Conservation (phyloP, 108 stramenopile species). For the Fragilariopsis cylindrus region DNA sequence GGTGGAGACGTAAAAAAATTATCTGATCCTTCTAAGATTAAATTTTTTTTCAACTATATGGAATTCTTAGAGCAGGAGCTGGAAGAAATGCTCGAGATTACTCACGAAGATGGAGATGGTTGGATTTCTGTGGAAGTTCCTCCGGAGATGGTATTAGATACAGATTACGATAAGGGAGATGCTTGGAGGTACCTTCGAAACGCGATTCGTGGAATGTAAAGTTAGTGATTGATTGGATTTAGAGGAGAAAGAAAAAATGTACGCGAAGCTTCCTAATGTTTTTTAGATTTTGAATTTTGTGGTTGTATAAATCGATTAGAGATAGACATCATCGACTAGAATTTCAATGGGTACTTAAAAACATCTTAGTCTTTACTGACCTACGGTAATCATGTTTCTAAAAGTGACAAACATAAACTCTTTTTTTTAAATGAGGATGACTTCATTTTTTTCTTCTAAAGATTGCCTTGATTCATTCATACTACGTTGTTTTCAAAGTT, state of each 20-base stretch:
- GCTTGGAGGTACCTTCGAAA: constrained; percentile 73
- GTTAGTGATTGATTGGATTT: not conserved
- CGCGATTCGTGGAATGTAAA: constrained; percentile 23
- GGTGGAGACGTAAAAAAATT: constrained; percentile 62
- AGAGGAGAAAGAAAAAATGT: not conserved
- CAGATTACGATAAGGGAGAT: constrained; percentile 62
- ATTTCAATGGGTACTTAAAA: too few relatives aligned
- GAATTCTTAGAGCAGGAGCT: constrained; percentile 75
- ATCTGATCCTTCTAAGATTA: constrained; percentile 49
- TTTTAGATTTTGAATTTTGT: not conserved
- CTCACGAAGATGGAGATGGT: constrained; percentile 56
- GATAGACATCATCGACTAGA: too few relatives aligned
- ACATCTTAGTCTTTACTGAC: too few relatives aligned
- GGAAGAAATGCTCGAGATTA: constrained; percentile 64
- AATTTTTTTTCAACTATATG: constrained; percentile 83
- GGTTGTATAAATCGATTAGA: not conserved
- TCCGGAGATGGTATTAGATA: constrained; percentile 57
- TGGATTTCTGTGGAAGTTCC: constrained; percentile 86
- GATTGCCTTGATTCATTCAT: not conserved
- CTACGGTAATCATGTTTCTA: too few relatives aligned
- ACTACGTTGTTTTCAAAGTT: not conserved
- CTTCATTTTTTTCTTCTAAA: not conserved
- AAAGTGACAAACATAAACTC: too few relatives aligned
- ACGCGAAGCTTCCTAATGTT: not conserved
- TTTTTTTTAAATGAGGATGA: not conserved